Evolutionary conservation across 1,284 basidiomycete genomes (phyloP), one percentile per base, ranked within the genome.

Genomic region (Ganoderma lingzhi): DNA sequence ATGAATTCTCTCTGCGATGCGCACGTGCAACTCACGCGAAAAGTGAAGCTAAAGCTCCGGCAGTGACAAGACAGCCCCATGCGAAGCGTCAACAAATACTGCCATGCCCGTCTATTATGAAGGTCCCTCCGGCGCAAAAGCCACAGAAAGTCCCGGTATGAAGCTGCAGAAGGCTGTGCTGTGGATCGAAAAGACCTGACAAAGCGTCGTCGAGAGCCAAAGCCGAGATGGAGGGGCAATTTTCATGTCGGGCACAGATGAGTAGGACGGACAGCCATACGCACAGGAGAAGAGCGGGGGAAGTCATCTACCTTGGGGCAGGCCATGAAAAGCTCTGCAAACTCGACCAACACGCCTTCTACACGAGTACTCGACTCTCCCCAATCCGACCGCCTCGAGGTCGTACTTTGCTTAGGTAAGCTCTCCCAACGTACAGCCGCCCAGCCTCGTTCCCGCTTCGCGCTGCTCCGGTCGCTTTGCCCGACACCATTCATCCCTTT

Each of bases 11-110:
- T 72, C 70, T 59, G 74, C 65, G 70, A 68, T 65, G 68, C 69
- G 74, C 78, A 79, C 78, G 78, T 80, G 78, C 74, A 67, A 68
- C 72, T 70, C 77, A 80, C 78, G 77, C 78, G 77, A 76, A 66
- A 64, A 72, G 67, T 64, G 72, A 75, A 71, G 71, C 69, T 66
- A 68, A 66, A 70, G 61, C 19, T 66, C 72, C 75, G 74, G 71
- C 65, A 59, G 64, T 55, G 73, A 67, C 44, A 65, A 53, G 61
- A 63, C 55, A 32, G 61, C 64, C 37, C 51, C 63, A 51, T 64
- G 65, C 59, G 35, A 56, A 68, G 65, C 64, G 71, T 70, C 71
- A 70, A 75, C 71, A 71, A 70, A 64, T 68, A 70, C 67, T 67
- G 64, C 68, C 19, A 55, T 63, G 65, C 23, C 35, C 65, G 62